Conservation (phyloP, 2,329 filamentous ascomycete genomes). For the Phyllosticta citrichinensis region DNA sequence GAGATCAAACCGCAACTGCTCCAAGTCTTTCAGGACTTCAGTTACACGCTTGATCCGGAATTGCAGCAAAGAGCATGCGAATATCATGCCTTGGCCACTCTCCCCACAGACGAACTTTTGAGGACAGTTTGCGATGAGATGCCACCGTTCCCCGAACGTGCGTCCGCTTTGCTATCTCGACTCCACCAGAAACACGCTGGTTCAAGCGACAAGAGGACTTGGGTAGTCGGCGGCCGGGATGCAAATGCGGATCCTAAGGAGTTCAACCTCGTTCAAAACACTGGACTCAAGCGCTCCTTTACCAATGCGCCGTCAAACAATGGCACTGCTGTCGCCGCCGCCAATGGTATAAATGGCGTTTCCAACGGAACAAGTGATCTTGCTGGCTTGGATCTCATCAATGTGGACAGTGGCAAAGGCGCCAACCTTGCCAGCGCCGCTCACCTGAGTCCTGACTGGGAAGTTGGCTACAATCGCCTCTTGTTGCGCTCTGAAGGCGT, state of each 20-base stretch:
- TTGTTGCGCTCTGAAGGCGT: constrained; percentile 75
- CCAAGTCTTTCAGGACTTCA: constrained; percentile 83
- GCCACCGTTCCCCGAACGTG: constrained; percentile 92
- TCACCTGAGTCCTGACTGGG: constrained; percentile 91
- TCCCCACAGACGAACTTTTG: constrained; percentile 82
- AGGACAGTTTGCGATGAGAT: constrained; percentile 96
- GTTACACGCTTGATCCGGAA: constrained; percentile 88
- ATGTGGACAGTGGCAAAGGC: constrained; percentile 46
- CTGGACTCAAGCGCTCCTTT: constrained; percentile 78
- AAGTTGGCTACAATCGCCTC: constrained; percentile 75
- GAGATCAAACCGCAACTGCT: constrained; percentile 95
- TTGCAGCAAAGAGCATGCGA: constrained; percentile 94
- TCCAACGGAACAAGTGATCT: constrained; percentile 51
- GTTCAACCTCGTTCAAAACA: constrained; percentile 68
- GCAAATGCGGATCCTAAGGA: constrained; percentile 76
- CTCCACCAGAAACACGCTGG: constrained; percentile 90
- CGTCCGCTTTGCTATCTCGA: constrained; percentile 82
- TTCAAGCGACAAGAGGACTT: constrained; percentile 90
- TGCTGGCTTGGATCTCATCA: constrained; percentile 69
- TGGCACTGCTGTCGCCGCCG: constrained; percentile 15
- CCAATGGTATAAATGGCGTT: constrained; percentile 37
- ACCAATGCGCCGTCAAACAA: constrained; percentile 42
- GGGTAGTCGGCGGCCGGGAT: constrained; percentile 95
- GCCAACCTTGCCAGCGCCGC: constrained; percentile 81
- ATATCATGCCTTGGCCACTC: constrained; percentile 74